Percentiles rank a stretch among this genome's conserved stretches.
phyloP scores from a whole-genome alignment of 768 basidiomycete genomes.

The Strobilomyces echinocephalus region DNA sequence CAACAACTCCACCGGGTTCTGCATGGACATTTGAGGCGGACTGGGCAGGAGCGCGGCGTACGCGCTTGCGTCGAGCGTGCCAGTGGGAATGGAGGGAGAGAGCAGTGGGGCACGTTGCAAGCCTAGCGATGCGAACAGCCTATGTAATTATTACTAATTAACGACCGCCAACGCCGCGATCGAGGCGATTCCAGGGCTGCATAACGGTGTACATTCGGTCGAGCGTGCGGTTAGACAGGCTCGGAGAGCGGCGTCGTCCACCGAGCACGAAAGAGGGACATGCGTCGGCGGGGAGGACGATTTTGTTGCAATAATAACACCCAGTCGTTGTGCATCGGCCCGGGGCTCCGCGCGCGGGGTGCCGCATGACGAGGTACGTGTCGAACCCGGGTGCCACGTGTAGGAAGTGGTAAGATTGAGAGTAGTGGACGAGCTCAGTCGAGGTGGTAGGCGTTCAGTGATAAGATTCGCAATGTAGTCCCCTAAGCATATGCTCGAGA shows the following conservation, averaged over 20 bases:
- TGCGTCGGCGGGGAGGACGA: conserved; percentile 94
- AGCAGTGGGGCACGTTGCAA: conserved; percentile 83
- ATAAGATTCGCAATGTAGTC: conserved; percentile 26
- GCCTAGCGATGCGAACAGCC: conserved; percentile 76
- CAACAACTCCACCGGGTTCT: conserved; percentile 17
- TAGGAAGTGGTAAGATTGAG: too few relatives aligned
- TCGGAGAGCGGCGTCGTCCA: conserved; percentile 25
- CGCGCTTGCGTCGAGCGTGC: too few relatives aligned
- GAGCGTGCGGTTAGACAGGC: conserved; percentile 81
- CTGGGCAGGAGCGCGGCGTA: too few relatives aligned
- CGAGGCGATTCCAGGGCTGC: conserved; percentile 82
- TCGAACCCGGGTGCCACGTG: conserved; percentile 95
- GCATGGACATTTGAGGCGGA: too few relatives aligned
- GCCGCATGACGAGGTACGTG: conserved; percentile 97
- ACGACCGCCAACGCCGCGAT: conserved; percentile 92
- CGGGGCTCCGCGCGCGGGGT: conserved; percentile 43
- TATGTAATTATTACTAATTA: too few relatives aligned
- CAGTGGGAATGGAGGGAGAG: conserved; percentile 17
- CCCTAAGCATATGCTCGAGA: too few relatives aligned
- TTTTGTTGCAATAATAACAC: conserved; percentile 98
- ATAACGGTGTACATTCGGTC: conserved; percentile 99
- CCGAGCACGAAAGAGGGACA: conserved; percentile 15
- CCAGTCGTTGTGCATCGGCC: conserved; percentile 48
- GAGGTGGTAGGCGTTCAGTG: too few relatives aligned
- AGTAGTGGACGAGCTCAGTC: too few relatives aligned